Conservation (phyloP, 148 eudicot genomes). For the Salicornia ramosissima region DNA sequence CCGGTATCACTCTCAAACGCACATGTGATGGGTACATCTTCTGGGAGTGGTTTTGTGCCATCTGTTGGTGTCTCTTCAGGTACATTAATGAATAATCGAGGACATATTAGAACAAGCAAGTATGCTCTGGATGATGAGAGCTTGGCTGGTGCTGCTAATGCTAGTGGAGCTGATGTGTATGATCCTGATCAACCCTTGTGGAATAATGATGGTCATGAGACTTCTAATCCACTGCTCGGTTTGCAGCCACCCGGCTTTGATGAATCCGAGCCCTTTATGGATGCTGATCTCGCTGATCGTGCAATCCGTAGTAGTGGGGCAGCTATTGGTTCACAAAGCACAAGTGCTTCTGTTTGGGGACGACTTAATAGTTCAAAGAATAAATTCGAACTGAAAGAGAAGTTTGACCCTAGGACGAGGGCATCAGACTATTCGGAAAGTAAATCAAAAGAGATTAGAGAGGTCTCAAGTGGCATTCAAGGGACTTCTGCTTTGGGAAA, state of each 20-base stretch:
- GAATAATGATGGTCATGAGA: slow-evolving; percentile 53
- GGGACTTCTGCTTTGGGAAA: slow-evolving; percentile 39
- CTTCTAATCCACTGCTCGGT: slow-evolving; percentile 44
- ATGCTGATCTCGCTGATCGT: slow-evolving; percentile 40
- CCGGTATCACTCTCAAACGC: slow-evolving; percentile 84
- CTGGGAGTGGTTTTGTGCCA: slow-evolving; percentile 54
- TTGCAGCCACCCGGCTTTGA: slow-evolving; percentile 41
- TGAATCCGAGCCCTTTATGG: slow-evolving; percentile 42
- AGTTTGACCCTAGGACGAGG: slow-evolving; percentile 32
- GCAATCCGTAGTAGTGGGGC: slow-evolving; percentile 33
- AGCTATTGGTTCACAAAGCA: slow-evolving; percentile 45
- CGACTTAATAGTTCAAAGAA: slow-evolving; percentile 47
- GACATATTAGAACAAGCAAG: slow-evolving; percentile 48
- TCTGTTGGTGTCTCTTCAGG: slow-evolving; percentile 45
- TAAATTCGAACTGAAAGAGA: slow-evolving; percentile 44
- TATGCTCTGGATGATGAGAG: slow-evolving; percentile 40
- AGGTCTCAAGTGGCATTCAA: slow-evolving; percentile 27
- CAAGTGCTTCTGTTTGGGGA: slow-evolving; percentile 54
- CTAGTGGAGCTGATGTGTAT: slow-evolving; percentile 72
- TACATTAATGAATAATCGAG: slow-evolving; percentile 43
- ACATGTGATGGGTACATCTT: slow-evolving; percentile 49
- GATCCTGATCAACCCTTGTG: slow-evolving; percentile 98
- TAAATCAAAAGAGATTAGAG: slow-evolving; percentile 31
- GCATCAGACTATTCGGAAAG: slow-evolving; percentile 33
- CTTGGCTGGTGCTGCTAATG: slow-evolving; percentile 34